These are phyloP conservation scores for Coemansia pectinata DNA, from an alignment of 192 early-diverging fungal genomes.

Conservation along the genomic window DNA sequence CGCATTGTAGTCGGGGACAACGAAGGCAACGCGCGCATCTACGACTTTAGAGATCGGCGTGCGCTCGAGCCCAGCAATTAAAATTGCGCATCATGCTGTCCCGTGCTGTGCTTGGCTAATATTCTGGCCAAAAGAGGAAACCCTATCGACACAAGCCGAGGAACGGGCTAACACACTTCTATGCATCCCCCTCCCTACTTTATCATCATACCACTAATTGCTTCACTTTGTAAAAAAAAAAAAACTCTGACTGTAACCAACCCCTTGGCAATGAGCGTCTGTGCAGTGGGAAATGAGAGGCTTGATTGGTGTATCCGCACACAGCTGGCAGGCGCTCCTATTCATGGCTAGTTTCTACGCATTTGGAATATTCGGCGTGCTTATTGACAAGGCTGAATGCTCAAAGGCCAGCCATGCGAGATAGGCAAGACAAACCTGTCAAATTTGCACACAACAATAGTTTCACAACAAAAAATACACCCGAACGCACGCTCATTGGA, in stretches of 20 bases:
- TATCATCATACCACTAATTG: too few relatives aligned
- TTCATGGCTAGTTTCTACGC: not conserved
- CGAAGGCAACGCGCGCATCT: constrained; percentile 77
- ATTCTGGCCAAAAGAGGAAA: not conserved
- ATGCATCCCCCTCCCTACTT: not conserved
- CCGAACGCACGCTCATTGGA: not conserved
- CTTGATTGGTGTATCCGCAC: not conserved
- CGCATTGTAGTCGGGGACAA: constrained; percentile 83
- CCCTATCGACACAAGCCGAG: not conserved
- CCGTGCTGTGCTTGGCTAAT: not conserved
- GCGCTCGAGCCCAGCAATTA: not conserved
- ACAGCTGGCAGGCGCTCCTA: not conserved
- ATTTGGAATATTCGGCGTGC: not conserved
- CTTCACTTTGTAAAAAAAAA: not conserved
- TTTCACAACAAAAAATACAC: not conserved
- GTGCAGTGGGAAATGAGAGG: not conserved
- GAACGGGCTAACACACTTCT: not conserved
- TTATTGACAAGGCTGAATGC: not conserved
- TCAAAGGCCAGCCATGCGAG: not conserved
- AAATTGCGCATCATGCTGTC: not conserved
- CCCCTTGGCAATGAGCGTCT: not conserved
- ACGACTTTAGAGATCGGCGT: constrained; percentile 69
- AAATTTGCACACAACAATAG: not conserved
- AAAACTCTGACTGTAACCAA: not conserved
- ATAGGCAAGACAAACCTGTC: not conserved